These are phyloP conservation scores for Cavenderia fasciculata DNA, from an alignment of 78 protist genomes.

Conservation along the genomic window DNA sequence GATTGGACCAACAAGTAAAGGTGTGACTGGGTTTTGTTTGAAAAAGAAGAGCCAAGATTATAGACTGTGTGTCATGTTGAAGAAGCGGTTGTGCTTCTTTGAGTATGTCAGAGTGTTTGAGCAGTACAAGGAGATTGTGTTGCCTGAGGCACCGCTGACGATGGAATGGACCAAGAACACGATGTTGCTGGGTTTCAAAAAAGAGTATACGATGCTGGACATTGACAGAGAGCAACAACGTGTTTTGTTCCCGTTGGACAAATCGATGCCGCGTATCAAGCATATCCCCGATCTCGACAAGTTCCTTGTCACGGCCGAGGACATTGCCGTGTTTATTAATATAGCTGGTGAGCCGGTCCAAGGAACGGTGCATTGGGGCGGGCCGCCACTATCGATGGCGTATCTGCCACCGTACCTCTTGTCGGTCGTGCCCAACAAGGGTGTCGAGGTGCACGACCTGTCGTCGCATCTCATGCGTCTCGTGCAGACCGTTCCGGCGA, in stretches of 20 bases:
- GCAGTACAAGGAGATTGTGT: slow-evolving; percentile 31
- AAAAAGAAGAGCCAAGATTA: slow-evolving; percentile 57
- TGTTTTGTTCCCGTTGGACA: slow-evolving; percentile 16
- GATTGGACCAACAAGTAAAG: slow-evolving; percentile 34
- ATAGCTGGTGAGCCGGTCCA: slow-evolving; percentile 23
- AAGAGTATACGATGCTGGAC: slow-evolving; percentile 56
- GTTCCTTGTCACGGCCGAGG: slow-evolving; percentile 16
- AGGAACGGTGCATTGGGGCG: slow-evolving; percentile 24
- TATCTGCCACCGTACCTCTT: slow-evolving; percentile 33
- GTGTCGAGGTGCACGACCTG: slow-evolving; percentile 32
- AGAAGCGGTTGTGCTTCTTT: slow-evolving; percentile 31
- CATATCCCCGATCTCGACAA: background rate
- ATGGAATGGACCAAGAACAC: slow-evolving; percentile 58
- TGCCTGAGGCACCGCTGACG: slow-evolving; percentile 31
- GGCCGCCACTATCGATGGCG: slow-evolving; percentile 23
- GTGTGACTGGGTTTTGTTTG: slow-evolving; percentile 46
- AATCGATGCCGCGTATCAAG: slow-evolving; percentile 13
- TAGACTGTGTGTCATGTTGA: slow-evolving; percentile 31
- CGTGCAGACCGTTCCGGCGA: background rate
- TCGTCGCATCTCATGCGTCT: background rate
- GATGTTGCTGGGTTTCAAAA: slow-evolving; percentile 43
- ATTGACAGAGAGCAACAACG: slow-evolving; percentile 36
- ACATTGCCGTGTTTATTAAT: slow-evolving; percentile 21
- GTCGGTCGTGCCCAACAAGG: background rate
- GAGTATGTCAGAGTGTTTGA: slow-evolving; percentile 75